A percentile compares a stretch with the other conserved stretches of the same genome.
These are phyloP conservation scores for Beauveria sp. DNA, from an alignment of 2,329 filamentous ascomycete genomes.

Conservation along the genomic window DNA sequence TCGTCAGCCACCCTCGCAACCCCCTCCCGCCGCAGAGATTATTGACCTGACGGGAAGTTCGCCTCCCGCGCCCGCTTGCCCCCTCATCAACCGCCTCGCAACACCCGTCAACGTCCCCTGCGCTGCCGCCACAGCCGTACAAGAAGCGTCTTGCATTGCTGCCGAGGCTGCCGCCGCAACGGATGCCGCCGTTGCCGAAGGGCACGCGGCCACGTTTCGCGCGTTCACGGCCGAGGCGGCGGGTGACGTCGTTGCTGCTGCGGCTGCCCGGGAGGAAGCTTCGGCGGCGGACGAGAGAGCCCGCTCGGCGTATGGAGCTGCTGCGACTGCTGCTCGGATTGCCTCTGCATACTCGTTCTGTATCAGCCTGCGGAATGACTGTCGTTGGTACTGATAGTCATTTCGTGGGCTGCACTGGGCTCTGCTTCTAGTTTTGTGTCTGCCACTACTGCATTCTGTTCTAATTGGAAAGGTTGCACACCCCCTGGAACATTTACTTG, in stretches of 20 bases:
- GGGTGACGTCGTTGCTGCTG: background rate
- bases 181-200: background rate
- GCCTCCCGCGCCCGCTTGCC: background rate
- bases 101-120: background rate
- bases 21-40: background rate
- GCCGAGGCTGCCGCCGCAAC: background rate
- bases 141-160: background rate
- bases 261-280: background rate
- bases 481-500: too few species aligned
- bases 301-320: background rate
- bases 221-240: background rate
- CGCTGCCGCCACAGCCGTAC: background rate
- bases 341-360: background rate
- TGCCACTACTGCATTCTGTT: too few species aligned
- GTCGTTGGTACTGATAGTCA: background rate
- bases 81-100: background rate
- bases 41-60: background rate
- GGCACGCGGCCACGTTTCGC: background rate
- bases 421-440: too few species aligned
- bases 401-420: too few species aligned
- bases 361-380: background rate
- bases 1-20: too few species aligned
- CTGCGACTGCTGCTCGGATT: background rate
- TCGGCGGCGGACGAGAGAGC: background rate
- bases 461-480: too few species aligned